These are phyloP conservation scores for Tuber magnatum DNA, from an alignment of 495 filamentous ascomycete species.

Conservation along the genomic window DNA sequence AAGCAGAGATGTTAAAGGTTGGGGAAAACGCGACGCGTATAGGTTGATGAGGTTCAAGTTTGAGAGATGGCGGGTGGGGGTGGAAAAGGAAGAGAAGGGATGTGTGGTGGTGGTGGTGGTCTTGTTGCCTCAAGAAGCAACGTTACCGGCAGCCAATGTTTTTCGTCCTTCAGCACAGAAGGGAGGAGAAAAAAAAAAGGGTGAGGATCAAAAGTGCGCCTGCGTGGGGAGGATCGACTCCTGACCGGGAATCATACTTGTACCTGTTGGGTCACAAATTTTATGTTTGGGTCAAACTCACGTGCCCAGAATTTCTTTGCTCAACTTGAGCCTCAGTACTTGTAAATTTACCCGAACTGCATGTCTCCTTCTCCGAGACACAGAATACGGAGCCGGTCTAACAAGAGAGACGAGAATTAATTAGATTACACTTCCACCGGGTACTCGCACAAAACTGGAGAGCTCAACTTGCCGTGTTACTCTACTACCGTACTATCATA, in stretches of 20 bases:
- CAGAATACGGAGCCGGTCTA: neutral
- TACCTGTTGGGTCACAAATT: neutral
- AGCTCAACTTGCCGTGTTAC: neutral
- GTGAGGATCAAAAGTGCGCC: neutral
- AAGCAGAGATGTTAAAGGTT: constrained; percentile 17
- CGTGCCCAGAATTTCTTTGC: neutral
- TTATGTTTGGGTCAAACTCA: neutral
- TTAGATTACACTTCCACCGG: neutral
- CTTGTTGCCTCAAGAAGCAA: neutral
- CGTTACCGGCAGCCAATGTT: neutral
- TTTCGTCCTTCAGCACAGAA: constrained; percentile 22
- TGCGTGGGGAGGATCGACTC: neutral
- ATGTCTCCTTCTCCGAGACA: neutral
- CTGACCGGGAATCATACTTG: neutral
- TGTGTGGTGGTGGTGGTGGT: constrained; percentile 44
- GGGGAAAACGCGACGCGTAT: constrained; percentile 29
- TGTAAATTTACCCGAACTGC: too few relatives aligned
- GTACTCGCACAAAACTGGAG: neutral
- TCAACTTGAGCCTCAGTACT: neutral
- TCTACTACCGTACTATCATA: constrained; percentile 1
- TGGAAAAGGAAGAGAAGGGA: constrained; percentile 19
- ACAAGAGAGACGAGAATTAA: constrained; percentile 3
- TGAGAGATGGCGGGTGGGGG: constrained; percentile 17
- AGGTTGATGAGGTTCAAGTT: constrained; percentile 32
- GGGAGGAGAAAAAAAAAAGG: constrained; percentile 10